Evolutionary conservation across 305 asterid species (phyloP).

Genomic region (Fraxinus xanthoxyloides): DNA sequence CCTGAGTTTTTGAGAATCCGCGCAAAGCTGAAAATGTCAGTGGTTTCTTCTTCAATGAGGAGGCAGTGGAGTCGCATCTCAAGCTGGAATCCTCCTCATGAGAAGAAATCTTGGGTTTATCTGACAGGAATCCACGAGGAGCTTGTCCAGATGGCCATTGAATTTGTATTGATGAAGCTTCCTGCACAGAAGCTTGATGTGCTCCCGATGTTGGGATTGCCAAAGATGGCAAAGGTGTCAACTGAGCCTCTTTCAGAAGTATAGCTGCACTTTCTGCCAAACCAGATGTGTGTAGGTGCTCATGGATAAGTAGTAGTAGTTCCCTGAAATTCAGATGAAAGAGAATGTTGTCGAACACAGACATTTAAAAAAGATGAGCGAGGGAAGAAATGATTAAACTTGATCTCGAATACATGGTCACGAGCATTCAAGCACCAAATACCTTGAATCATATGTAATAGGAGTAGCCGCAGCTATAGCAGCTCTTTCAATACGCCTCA

Average conservation of each 20-base stretch:
- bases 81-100: constrained; percentile 46
- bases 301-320: constrained; percentile 86
- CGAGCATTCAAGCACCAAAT: constrained; percentile 23
- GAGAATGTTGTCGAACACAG: constrained; percentile 10
- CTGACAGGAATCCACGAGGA: constrained; percentile 68
- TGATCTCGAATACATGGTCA: neutral
- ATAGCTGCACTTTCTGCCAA: constrained; percentile 61
- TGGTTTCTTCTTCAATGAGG: constrained; percentile 57
- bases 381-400: constrained; percentile 6
- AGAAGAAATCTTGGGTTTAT: constrained; percentile 43
- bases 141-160: constrained; percentile 95
- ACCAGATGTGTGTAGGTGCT: constrained; percentile 96
- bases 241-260: constrained; percentile 87
- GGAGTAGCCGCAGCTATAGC: constrained; percentile 99
- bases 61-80: constrained; percentile 47
- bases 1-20: constrained; percentile 39
- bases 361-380: constrained; percentile 6
- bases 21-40: constrained; percentile 40
- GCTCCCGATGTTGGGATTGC: constrained; percentile 83
- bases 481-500: constrained; percentile 99
- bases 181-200: constrained; percentile 71
- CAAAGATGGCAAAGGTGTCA: constrained; percentile 86
- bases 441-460: constrained; percentile 92
- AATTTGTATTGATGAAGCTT: constrained; percentile 56
- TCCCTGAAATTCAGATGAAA: constrained; percentile 55